Conservation (phyloP, 2,329 filamentous ascomycete species). For the Phyllosticta citrichinensis region DNA sequence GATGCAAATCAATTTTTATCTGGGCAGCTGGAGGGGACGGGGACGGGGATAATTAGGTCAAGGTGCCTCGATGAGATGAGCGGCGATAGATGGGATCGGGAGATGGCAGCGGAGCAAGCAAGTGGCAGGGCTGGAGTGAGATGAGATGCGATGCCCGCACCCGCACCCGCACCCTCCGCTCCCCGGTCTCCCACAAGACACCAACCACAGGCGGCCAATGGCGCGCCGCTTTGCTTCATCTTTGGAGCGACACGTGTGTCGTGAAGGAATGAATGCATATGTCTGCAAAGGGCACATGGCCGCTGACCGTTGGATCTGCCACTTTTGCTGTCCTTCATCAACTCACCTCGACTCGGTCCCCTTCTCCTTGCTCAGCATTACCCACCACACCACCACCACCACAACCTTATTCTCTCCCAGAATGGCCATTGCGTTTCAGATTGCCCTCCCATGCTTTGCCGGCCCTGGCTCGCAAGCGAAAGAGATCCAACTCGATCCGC, state of each 20-base stretch:
- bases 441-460: background rate
- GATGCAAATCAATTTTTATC: conserved; percentile 7
- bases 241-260: conserved; percentile 9
- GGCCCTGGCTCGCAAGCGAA: too few species aligned
- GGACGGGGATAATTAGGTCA: conserved; percentile 16
- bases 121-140: background rate
- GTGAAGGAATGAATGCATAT: background rate
- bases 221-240: too few species aligned
- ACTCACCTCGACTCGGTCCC: background rate
- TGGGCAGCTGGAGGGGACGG: conserved; percentile 9
- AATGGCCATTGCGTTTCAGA: background rate
- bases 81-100: conserved; percentile 24
- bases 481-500: too few species aligned
- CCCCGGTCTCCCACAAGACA: background rate
- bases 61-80: conserved; percentile 1
- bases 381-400: too few species aligned
- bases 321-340: too few species aligned
- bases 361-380: background rate
- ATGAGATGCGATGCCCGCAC: too few species aligned
- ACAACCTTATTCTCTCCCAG: background rate
- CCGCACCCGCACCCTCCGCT: too few species aligned
- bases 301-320: too few species aligned
- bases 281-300: too few species aligned
- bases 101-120: conserved; percentile 19
- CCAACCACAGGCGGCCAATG: too few species aligned